Percentiles rank a stretch among this genome's conserved stretches.
Evolutionary conservation across 495 filamentous ascomycete species (phyloP).

Genomic region (Sphaerosporella brunnea): DNA sequence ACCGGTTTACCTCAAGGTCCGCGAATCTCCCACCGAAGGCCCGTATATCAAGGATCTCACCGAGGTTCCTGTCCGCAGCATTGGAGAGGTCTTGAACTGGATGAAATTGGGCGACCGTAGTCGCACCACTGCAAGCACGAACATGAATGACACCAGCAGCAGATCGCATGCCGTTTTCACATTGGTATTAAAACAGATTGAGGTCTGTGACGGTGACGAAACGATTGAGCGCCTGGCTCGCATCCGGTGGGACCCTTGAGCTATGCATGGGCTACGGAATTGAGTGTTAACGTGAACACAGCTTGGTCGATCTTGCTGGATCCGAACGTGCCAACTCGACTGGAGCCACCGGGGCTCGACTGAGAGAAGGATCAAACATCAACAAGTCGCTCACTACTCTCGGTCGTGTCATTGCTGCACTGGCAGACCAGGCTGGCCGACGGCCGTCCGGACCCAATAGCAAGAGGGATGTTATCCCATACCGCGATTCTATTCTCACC

Average conservation of each 20-base stretch:
- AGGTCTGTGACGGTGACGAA: slow-evolving; percentile 84
- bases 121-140: slow-evolving; percentile 85
- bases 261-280: neutral
- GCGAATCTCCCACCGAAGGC: slow-evolving; percentile 84
- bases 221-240: slow-evolving; percentile 86
- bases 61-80: slow-evolving; percentile 70
- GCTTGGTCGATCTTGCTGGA: slow-evolving; percentile 81
- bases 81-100: slow-evolving; percentile 64
- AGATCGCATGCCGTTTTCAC: slow-evolving; percentile 96
- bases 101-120: slow-evolving; percentile 82
- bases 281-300: slow-evolving; percentile 3
- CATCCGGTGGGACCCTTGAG: slow-evolving; percentile 39
- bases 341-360: slow-evolving; percentile 74
- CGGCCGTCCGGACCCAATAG: slow-evolving; percentile 26
- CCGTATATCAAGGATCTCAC: slow-evolving; percentile 97
- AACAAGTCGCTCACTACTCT: slow-evolving; percentile 96
- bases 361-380: slow-evolving; percentile 92
- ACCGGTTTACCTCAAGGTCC: slow-evolving; percentile 89
- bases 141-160: slow-evolving; percentile 97
- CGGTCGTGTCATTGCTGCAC: slow-evolving; percentile 88
- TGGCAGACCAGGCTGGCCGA: slow-evolving; percentile 46
- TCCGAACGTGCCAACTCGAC: slow-evolving; percentile 90
- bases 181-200: slow-evolving; percentile 91
- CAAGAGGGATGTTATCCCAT: slow-evolving; percentile 64
- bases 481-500: slow-evolving; percentile 91